These are phyloP conservation scores for Gloeostereum incarnatum DNA, from an alignment of 768 basidiomycete species.

Conservation along the genomic window DNA sequence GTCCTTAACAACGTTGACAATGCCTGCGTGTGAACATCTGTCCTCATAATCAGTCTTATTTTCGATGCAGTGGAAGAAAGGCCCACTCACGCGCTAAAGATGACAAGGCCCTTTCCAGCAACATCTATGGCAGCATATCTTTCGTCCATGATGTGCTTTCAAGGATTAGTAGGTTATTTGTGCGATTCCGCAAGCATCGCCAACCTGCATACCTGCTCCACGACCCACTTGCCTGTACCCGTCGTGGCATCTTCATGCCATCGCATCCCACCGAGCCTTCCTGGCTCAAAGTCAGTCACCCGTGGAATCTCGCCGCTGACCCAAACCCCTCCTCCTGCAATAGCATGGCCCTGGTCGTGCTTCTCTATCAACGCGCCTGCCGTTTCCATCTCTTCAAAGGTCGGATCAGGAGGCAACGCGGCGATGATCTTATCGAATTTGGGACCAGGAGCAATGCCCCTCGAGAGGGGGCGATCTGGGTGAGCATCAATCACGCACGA, in stretches of 20 bases:
- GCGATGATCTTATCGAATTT: conserved; percentile 45
- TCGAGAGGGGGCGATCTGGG: conserved; percentile 61
- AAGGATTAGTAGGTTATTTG: conserved; percentile 1
- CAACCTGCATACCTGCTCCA: conserved; percentile 38
- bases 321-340: conserved; percentile 56
- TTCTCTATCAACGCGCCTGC: conserved; percentile 48
- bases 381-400: conserved; percentile 52
- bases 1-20: conserved; percentile 74
- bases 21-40: conserved; percentile 73
- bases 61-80: background rate
- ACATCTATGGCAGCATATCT: conserved; percentile 73
- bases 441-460: conserved; percentile 67
- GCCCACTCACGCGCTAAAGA: conserved; percentile 71
- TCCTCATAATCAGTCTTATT: background rate
- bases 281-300: conserved; percentile 56
- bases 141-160: conserved; percentile 74
- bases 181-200: background rate
- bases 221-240: conserved; percentile 31
- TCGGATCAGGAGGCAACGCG: conserved; percentile 61
- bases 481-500: conserved; percentile 63
- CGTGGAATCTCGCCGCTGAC: conserved; percentile 79
- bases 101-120: conserved; percentile 69
- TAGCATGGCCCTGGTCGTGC: conserved; percentile 50
- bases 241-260: conserved; percentile 26
- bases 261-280: conserved; percentile 57